Evolutionary conservation across 2,329 filamentous ascomycete species (phyloP), one percentile per base, ranked within the genome.

Genomic region (Monosporascus sp.): DNA sequence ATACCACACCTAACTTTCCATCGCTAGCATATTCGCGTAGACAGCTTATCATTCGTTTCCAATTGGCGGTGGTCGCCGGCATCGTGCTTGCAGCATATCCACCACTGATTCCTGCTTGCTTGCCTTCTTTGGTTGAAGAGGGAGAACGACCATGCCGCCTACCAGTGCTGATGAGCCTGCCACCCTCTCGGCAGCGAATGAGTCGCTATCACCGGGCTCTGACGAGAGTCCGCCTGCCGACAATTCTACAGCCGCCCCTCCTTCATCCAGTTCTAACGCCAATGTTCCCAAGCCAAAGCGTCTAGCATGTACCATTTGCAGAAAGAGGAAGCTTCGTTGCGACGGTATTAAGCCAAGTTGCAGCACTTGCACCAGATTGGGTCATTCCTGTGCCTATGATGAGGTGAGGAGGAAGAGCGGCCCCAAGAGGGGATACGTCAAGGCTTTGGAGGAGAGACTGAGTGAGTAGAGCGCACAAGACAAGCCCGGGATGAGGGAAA

Each of bases 351-450:
- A 88, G 58, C 92, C 92, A 22, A 90, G 88, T 61, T 96, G 92
- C 68, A 91, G 88, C 63, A 96, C 91, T 26, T 97, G 92, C 71
- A 85, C 88, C 35, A 80, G 92, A n/a, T 76, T 96, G 49, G 86
- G 89, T 44, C 92, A 97, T 71, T 82, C 87, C 52, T 96, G 92
- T 74, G 86, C 88, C 56, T 96, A 96, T 68, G 91, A 96, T 67
- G 91, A 96, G 74, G 87, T 93, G 63, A 84, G 92, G 68, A 89
- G 91, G 74, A 96, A 96, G 82, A 96, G 91, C 69, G 92, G 92
- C 3, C 92, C 92, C 2, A 96, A 96, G 76, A 82, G 92, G 68
- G 92, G 92, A 63, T 96, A 97, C 68, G 92, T 96, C 57, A 96
- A 96, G 77, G 87, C 91, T 55, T 74, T 97, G 62, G 94, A 97